Evolutionary conservation across 1,139 yeast species (phyloP), one percentile per base, ranked within the genome.

Genomic region (Kluyveromyces marxianus): DNA sequence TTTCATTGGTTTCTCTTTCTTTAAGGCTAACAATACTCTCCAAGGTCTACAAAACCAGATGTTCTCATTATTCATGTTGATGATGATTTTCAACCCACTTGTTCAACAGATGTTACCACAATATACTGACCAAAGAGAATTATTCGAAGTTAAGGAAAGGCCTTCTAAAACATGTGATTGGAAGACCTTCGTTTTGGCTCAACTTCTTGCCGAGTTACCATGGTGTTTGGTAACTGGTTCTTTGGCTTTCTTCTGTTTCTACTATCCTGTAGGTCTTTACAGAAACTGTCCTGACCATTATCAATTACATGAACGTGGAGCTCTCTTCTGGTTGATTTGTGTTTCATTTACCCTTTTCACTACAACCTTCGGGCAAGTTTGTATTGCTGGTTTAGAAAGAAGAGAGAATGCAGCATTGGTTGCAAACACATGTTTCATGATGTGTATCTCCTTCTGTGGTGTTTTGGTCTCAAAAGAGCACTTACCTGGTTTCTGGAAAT

Each of bases 1-100:
- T 35, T 81, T 83, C 67, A 80, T 81, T 58, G 94, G 95, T 34
- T 84, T 85, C 61, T 74, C 88, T 2, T 84, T 83, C 63, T 85
- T 70, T 70, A 80, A 79, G 48, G 85, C 89, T 24, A 75, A 75
- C 51, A 75, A 73, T 28, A 70, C 86, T 7, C 59, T 71, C 41
- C 82, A 76, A 63, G 83, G 83, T 48, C 61, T 77, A 57, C 83
- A 77, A 59, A 77, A 77, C 62, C 82, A 78, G 67, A 76, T 76
- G 81, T 80, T 83, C 56, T 70, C 89, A 2, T 65, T 80, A 45
- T 84, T 85, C 69, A 81, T 83, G 87, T 73, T 80, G 49, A 61
- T 77, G 47, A 69, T 77, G 52, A 68, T 75, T 45, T 69, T 77
- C 57, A 71, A 71, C 47, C 75, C 82, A 31, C 57, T 80, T 49